Conservation (phyloP, 257 asterid genomes). For the Salvia rosmarinus region DNA sequence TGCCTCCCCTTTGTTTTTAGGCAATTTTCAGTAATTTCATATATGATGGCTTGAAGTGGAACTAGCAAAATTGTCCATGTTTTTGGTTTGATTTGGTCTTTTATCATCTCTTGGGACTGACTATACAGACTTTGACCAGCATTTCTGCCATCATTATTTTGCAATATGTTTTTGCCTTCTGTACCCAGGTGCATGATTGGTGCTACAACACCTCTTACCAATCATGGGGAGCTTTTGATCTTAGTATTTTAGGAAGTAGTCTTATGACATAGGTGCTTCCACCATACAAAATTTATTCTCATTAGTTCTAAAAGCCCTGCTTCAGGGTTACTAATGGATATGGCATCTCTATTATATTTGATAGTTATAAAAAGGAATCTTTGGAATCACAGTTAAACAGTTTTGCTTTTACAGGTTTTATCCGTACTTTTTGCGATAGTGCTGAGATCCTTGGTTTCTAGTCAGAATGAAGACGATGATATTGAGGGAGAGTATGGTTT, state of each 20-base stretch:
- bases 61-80: constrained; percentile 8
- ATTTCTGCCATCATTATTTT: neutral
- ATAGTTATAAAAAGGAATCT: constrained; percentile 11
- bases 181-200: constrained; percentile 7
- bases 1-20: neutral
- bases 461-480: constrained; percentile 54
- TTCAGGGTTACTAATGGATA: constrained; percentile 11
- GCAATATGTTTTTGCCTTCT: neutral
- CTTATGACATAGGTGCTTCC: neutral
- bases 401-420: constrained; percentile 54
- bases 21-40: constrained; percentile 7
- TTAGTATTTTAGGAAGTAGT: neutral
- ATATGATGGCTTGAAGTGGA: constrained; percentile 2
- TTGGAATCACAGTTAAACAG: constrained; percentile 8
- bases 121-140: constrained; percentile 1
- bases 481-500: constrained; percentile 55
- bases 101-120: constrained; percentile 22
- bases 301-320: constrained; percentile 20
- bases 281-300: neutral
- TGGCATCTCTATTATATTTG: constrained; percentile 23
- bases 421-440: constrained; percentile 63
- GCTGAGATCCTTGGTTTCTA: constrained; percentile 68
- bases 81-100: neutral
- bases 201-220: neutral
- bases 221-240: neutral